Percentiles rank a stretch among this genome's conserved stretches.
These are phyloP conservation scores for Leucosporidium yakuticum DNA, from an alignment of 768 basidiomycete genomes.

Conservation along the genomic window DNA sequence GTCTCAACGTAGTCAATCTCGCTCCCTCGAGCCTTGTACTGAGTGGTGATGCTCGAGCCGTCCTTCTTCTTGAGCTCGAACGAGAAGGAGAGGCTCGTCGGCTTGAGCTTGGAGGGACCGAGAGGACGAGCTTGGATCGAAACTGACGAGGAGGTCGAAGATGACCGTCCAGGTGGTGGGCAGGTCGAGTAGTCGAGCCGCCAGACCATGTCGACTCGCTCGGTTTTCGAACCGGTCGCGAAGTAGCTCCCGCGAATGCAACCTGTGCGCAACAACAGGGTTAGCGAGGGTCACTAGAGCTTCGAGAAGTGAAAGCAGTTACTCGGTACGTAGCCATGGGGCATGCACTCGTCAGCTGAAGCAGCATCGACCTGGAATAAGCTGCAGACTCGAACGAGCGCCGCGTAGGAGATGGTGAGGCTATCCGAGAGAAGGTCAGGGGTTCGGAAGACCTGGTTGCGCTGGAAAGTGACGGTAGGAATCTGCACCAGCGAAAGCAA, in stretches of 20 bases:
- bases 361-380: neutral
- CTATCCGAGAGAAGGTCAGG: slow-evolving; percentile 20
- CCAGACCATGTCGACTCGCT: slow-evolving; percentile 12
- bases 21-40: neutral
- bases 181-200: slow-evolving; percentile 19
- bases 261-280: neutral
- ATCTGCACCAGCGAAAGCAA: neutral
- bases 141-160: slow-evolving; percentile 6
- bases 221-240: neutral
- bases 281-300: neutral
- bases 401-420: slow-evolving; percentile 15
- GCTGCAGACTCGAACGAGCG: slow-evolving; percentile 4
- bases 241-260: slow-evolving; percentile 15
- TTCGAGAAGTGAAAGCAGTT: neutral
- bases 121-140: neutral
- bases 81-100: neutral
- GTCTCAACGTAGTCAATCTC: neutral
- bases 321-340: slow-evolving; percentile 16
- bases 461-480: slow-evolving; percentile 18
- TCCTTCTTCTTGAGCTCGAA: slow-evolving; percentile 17
- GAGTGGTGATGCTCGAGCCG: neutral
- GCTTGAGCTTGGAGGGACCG: neutral
- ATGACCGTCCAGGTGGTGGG: neutral
- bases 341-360: neutral
- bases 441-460: slow-evolving; percentile 14